Evolutionary conservation across 495 filamentous ascomycete species (phyloP).

Genomic region (Hypoxylon lenormandii): DNA sequence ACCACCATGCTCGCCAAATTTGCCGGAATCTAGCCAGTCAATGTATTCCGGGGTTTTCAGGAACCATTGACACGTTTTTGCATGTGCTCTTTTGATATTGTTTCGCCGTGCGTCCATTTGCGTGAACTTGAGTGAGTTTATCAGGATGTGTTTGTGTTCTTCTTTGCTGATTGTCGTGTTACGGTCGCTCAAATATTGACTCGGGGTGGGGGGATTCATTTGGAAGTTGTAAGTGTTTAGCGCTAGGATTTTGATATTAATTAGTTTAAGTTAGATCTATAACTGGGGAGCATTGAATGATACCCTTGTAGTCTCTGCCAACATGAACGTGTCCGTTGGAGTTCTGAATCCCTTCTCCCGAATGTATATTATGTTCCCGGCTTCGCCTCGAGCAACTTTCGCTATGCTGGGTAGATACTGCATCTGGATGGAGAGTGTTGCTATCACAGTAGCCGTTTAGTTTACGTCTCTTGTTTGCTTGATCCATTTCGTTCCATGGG

Average conservation of each 20-base stretch:
- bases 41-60: slow-evolving; percentile 55
- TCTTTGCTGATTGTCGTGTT: not conserved
- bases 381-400: too few relatives aligned
- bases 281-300: too few relatives aligned
- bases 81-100: slow-evolving; percentile 55
- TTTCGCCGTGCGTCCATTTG: slow-evolving; percentile 56
- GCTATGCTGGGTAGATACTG: too few relatives aligned
- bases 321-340: too few relatives aligned
- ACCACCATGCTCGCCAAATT: slow-evolving; percentile 57
- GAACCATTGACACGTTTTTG: slow-evolving; percentile 66
- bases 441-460: too few relatives aligned
- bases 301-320: too few relatives aligned
- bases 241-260: not conserved
- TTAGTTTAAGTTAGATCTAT: not conserved
- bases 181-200: not conserved
- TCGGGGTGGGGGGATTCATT: not conserved
- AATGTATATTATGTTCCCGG: too few relatives aligned
- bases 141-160: slow-evolving; percentile 12
- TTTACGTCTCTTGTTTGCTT: too few relatives aligned
- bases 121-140: slow-evolving; percentile 54
- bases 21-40: slow-evolving; percentile 60
- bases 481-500: too few relatives aligned
- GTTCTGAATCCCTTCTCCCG: too few relatives aligned
- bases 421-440: too few relatives aligned
- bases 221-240: not conserved